A percentile compares a stretch with the other conserved stretches of the same genome.
These are phyloP conservation scores for Podosphaera fusca DNA, from an alignment of 2,329 filamentous ascomycete genomes.

Conservation along the genomic window DNA sequence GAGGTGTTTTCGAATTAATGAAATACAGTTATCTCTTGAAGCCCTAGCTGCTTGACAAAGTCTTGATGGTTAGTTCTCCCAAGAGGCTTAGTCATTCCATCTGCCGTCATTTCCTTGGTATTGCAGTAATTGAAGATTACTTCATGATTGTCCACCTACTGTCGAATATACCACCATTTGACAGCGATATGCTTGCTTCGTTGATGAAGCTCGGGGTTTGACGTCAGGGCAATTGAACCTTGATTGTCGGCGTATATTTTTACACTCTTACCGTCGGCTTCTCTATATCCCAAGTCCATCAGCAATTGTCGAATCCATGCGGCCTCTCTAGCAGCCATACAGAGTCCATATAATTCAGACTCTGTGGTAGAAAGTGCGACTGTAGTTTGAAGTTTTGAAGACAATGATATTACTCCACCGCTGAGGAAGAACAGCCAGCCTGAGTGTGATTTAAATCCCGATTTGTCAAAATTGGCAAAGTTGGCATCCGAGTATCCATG, in stretches of 20 bases:
- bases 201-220: too few relatives aligned
- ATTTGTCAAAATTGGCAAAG: not conserved
- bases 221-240: not conserved
- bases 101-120: too few relatives aligned
- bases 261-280: not conserved
- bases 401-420: not conserved
- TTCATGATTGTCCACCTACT: too few relatives aligned
- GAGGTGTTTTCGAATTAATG: too few relatives aligned
- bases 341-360: not conserved
- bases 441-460: not conserved
- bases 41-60: too few relatives aligned
- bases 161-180: too few relatives aligned
- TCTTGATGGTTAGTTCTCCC: too few relatives aligned
- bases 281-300: not conserved
- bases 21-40: too few relatives aligned
- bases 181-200: too few relatives aligned
- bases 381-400: not conserved
- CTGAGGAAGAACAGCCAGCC: not conserved
- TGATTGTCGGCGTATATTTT: not conserved
- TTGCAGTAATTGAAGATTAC: too few relatives aligned
- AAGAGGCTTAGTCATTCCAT: too few relatives aligned
- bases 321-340: not conserved
- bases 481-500: not conserved
- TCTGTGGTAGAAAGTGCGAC: not conserved
- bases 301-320: not conserved